Evolutionary conservation across 2,329 filamentous ascomycete genomes (phyloP).

Genomic region (Ramularia collo-cygni): DNA sequence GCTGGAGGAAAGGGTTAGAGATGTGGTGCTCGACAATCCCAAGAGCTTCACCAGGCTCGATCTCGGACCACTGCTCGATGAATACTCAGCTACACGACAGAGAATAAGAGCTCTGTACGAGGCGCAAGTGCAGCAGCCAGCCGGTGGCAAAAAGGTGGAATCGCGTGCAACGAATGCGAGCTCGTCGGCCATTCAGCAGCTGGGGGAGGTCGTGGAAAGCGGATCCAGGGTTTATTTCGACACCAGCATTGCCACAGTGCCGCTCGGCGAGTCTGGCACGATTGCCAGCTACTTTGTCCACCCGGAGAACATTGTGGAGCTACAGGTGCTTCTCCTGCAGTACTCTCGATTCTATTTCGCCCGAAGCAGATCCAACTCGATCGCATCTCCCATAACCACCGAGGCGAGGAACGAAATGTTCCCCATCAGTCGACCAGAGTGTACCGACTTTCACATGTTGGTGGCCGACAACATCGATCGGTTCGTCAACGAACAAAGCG

Average conservation of each 20-base stretch:
- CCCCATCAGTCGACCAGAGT: constrained; percentile 20
- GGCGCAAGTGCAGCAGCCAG: constrained; percentile 20
- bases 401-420: constrained; percentile 17
- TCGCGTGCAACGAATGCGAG: constrained; percentile 10
- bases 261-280: constrained; percentile 39
- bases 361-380: constrained; percentile 24
- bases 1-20: constrained; percentile 59
- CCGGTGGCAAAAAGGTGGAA: constrained; percentile 9
- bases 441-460: constrained; percentile 35
- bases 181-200: constrained; percentile 27
- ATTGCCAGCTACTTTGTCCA: constrained; percentile 50
- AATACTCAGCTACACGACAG: constrained; percentile 43
- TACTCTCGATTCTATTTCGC: constrained; percentile 37
- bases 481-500: constrained; percentile 41
- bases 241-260: constrained; percentile 41
- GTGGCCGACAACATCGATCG: constrained; percentile 43
- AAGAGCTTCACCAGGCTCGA: constrained; percentile 67
- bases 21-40: constrained; percentile 57
- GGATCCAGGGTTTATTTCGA: constrained; percentile 44
- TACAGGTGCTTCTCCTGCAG: constrained; percentile 47
- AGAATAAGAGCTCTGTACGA: constrained; percentile 41
- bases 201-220: constrained; percentile 35
- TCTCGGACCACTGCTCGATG: constrained; percentile 46
- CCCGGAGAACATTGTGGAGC: constrained; percentile 47
- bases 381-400: constrained; percentile 17